These are phyloP conservation scores for Xylariaceae sp. DNA, from an alignment of 2,329 filamentous ascomycete species.

Conservation along the genomic window DNA sequence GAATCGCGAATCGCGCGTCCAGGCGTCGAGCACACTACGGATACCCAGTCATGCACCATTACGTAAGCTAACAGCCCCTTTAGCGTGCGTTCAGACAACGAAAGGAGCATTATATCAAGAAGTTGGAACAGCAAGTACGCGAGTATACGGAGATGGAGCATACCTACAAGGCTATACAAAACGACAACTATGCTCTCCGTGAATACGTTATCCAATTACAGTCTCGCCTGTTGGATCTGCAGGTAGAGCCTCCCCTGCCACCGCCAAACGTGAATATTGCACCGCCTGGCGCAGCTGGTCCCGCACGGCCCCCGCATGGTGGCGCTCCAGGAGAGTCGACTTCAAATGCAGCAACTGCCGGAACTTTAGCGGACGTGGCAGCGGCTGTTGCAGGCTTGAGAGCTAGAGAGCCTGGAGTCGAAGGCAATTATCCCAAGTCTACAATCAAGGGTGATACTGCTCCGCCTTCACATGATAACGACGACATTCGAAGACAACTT, in stretches of 20 bases:
- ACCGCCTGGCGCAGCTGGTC: constrained; percentile 32
- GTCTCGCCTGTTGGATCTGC: constrained; percentile 73
- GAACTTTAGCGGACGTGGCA: constrained; percentile 33
- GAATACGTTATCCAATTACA: constrained; percentile 93
- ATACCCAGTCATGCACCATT: not conserved
- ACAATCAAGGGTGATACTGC: constrained; percentile 35
- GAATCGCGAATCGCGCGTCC: not conserved
- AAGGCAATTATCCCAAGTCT: constrained; percentile 26
- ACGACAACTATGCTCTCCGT: constrained; percentile 83
- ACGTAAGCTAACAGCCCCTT: constrained; percentile 9
- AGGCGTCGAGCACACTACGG: not conserved
- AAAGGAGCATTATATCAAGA: constrained; percentile 97
- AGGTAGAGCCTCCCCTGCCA: constrained; percentile 77
- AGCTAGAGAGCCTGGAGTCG: constrained; percentile 26
- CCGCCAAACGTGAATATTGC: constrained; percentile 72
- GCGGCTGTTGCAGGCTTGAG: constrained; percentile 31
- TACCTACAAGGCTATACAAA: constrained; percentile 71
- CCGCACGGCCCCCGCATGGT: constrained; percentile 24
- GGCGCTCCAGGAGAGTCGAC: constrained; percentile 18
- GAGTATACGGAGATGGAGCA: constrained; percentile 71
- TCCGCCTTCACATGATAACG: constrained; percentile 42
- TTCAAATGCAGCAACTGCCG: constrained; percentile 25
- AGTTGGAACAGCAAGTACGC: constrained; percentile 88
- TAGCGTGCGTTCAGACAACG: constrained; percentile 95
- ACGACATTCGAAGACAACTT: constrained; percentile 52